Evolutionary conservation across 176 grass and related monocot genomes (phyloP).

Genomic region (Triticum timopheevii): DNA sequence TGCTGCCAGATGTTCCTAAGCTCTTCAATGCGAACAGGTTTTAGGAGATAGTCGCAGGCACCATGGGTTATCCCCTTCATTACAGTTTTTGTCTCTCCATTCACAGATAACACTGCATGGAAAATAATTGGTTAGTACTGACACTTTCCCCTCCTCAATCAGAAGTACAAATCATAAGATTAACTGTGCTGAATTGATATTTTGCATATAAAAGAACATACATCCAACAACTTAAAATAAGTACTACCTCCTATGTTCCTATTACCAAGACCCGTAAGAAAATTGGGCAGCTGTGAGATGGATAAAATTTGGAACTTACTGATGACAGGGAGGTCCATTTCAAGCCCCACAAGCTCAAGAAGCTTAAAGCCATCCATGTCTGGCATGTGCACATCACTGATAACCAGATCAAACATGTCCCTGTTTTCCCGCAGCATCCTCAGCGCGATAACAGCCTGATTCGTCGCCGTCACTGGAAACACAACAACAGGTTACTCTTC

Average conservation of each 20-base stretch:
- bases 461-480: constrained; percentile 74
- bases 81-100: constrained; percentile 92
- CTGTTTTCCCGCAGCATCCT: constrained; percentile 84
- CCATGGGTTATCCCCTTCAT: constrained; percentile 99
- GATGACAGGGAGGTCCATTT: constrained; percentile 97
- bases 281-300: neutral
- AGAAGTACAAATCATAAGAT: neutral
- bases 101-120: constrained; percentile 80
- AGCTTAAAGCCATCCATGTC: constrained; percentile 99
- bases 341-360: constrained; percentile 88
- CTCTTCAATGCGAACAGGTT: constrained; percentile 92
- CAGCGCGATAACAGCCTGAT: constrained; percentile 75
- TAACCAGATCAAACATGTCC: constrained; percentile 91
- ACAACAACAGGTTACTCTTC: neutral
- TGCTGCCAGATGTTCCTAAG: constrained; percentile 98
- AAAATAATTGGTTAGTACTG: constrained; percentile 31
- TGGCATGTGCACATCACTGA: constrained; percentile 96
- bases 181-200: neutral
- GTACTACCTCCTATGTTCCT: neutral
- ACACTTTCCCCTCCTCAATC: neutral
- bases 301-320: constrained; percentile 53
- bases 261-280: constrained; percentile 15
- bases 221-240: too few relatives aligned
- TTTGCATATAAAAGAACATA: too few relatives aligned
- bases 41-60: constrained; percentile 92